Conservation (phyloP, 352 stramenopile species). For the Pythium brassicae region DNA sequence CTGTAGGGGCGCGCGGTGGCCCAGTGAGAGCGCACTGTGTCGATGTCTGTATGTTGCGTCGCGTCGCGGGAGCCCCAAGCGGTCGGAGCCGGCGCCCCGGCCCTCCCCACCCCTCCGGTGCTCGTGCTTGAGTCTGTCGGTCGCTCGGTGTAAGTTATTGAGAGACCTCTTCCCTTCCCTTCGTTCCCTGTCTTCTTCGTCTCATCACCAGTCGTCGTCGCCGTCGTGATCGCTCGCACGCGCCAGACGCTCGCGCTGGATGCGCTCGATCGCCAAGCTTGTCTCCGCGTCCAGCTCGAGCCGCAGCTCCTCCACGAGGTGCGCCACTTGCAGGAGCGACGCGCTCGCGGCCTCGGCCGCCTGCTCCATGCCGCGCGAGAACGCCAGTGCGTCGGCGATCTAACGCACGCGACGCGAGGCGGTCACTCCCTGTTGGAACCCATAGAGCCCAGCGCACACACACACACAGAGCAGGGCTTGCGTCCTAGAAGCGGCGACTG, state of each 20-base stretch:
- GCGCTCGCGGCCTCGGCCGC: slow-evolving; percentile 18
- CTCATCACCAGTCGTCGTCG: slow-evolving; percentile 6
- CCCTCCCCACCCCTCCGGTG: not conserved
- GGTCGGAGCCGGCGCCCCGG: slow-evolving; percentile 4
- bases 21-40: not conserved
- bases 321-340: slow-evolving; percentile 32
- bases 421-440: no score
- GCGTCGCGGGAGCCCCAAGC: not conserved
- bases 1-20: slow-evolving; percentile 8
- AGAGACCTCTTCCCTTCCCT: not conserved
- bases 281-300: slow-evolving; percentile 35
- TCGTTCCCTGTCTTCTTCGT: not conserved
- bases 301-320: slow-evolving; percentile 31
- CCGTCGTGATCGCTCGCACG: not conserved
- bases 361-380: slow-evolving; percentile 27
- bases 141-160: slow-evolving; percentile 6
- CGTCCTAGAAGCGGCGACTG: no score
- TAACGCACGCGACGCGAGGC: not conserved
- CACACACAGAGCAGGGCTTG: no score
- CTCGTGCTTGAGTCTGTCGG: not conserved
- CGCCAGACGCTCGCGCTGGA: slow-evolving; percentile 26
- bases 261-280: slow-evolving; percentile 33
- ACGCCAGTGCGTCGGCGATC: slow-evolving; percentile 24
- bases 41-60: not conserved
- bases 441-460: no score